Base-by-base conservation (phyloP, 179 eudicot genomes). In the Heliamphora pulchella region DNA sequence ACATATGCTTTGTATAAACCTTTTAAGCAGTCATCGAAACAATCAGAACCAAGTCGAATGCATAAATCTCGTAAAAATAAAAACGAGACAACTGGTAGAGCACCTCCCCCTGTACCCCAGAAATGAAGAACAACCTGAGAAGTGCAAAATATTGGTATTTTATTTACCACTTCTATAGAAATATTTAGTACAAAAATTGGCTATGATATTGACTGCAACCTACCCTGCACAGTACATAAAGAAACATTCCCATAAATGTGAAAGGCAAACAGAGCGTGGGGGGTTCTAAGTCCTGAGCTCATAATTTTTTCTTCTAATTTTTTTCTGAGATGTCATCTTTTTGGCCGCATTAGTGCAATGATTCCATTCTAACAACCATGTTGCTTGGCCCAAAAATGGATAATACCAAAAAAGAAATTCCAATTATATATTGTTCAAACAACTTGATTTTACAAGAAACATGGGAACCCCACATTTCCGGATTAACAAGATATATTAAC, bases 21-120 rank as follows among this genome's bases (percentile, higher is more conserved):
- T 85, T 86, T 94, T 50, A 96, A 81, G 89, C 99, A 96, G 80
- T 92, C 98, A 80, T 96, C 93, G 67, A 91, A 71, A 80, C 98
- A 92, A 68, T 94, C 96, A 9, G 99, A 88, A 54, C 99, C 99
- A 62, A 96, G 88, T 64, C 92, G 92, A 63, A 94, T 82, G 79
- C 97, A 96, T 39, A 91, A 81, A 80, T 92, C 97, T 89, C 96
- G 88, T 61, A 96, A 59, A 85, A 94, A 96, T 77, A 92, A 83
- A 80, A 96, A 91, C 53, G 98, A 88, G 81, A 88, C 91, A 84
- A 89, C 87, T 59, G 98, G 91, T 73, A 94, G 87, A 79, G 91
- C 91, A 78, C 93, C 97, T 78, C 91, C 91, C 75, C 99, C 98
- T 55, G 96, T 89, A 71, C 98, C 97, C 99, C 99, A 96, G 85